phyloP scores from a whole-genome alignment of 129 eudicot species.

The Gnaphalium uliginosum region DNA sequence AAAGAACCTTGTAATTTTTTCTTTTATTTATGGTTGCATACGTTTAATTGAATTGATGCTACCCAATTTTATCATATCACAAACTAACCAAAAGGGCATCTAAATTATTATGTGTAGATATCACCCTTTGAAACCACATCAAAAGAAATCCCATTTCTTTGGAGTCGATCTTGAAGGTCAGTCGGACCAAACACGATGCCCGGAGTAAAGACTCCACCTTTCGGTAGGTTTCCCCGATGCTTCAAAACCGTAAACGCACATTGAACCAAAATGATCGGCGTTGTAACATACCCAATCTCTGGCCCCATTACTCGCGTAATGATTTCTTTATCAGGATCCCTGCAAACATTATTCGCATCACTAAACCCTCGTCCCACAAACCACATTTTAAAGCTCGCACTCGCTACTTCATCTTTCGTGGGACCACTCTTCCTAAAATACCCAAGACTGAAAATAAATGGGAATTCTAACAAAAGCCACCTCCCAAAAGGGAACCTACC shows the following conservation, averaged over 20 bases:
- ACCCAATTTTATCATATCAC: too few species aligned
- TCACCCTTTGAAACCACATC: conserved; percentile 67
- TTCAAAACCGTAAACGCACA: conserved; percentile 62
- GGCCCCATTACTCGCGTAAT: conserved; percentile 82
- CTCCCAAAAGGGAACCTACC: conserved; percentile 51
- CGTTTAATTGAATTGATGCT: too few species aligned
- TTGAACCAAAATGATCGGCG: conserved; percentile 72
- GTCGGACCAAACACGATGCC: conserved; percentile 67
- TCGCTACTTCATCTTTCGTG: conserved; percentile 62
- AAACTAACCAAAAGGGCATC: too few species aligned
- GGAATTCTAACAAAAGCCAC: conserved; percentile 70
- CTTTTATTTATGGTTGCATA: too few species aligned
- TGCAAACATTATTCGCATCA: conserved; percentile 37
- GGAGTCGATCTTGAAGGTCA: conserved; percentile 75
- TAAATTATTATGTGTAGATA: conserved; percentile 24
- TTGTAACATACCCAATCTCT: conserved; percentile 81
- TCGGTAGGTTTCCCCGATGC: conserved; percentile 64
- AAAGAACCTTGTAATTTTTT: too few species aligned
- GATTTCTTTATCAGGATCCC: conserved; percentile 64
- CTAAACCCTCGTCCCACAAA: conserved; percentile 74
- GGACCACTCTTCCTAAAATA: conserved; percentile 70
- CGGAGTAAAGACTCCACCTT: conserved; percentile 82
- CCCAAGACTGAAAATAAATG: conserved; percentile 73
- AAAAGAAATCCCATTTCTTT: conserved; percentile 80
- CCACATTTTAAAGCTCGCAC: conserved; percentile 82